Evolutionary conservation across 495 filamentous ascomycete genomes (phyloP).

Genomic region (Penicillium canescens): DNA sequence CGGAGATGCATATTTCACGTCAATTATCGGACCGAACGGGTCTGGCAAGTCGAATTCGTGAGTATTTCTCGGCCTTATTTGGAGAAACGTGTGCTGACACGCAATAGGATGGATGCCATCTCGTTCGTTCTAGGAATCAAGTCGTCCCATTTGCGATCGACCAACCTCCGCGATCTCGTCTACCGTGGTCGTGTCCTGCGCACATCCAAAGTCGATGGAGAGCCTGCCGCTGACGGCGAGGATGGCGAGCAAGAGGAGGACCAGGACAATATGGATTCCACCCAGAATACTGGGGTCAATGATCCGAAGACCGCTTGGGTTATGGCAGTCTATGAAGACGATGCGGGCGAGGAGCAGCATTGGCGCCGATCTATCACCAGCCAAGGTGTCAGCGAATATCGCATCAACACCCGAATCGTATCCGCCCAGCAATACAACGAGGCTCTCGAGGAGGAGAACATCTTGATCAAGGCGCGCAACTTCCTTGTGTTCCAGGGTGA

Average conservation of each 20-base stretch:
- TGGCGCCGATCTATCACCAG: constrained; percentile 96
- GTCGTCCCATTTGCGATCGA: constrained; percentile 91
- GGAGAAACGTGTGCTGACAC: constrained; percentile 19
- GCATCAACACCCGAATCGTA: constrained; percentile 90
- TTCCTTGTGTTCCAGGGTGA: constrained; percentile 99
- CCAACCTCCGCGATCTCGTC: constrained; percentile 91
- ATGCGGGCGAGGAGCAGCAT: constrained; percentile 89
- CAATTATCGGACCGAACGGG: constrained; percentile 98
- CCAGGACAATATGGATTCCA: constrained; percentile 34
- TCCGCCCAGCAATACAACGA: constrained; percentile 92
- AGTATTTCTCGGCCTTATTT: constrained; percentile 28
- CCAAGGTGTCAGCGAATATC: constrained; percentile 87
- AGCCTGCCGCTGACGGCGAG: constrained; percentile 56
- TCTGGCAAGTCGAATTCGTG: constrained; percentile 99
- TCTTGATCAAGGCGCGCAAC: constrained; percentile 95
- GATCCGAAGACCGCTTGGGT: constrained; percentile 97
- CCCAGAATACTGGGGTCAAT: constrained; percentile 54
- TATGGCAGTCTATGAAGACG: constrained; percentile 98
- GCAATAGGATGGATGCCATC: constrained; percentile 91
- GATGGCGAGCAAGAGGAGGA: constrained; percentile 50
- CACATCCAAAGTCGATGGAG: constrained; percentile 86
- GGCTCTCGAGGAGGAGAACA: constrained; percentile 89
- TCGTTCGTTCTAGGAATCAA: constrained; percentile 99
- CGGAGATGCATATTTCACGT: constrained; percentile 98
- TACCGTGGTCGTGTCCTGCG: constrained; percentile 94